Base-by-base conservation (phyloP, 495 filamentous ascomycete genomes). In the Neurospora sp. region DNA sequence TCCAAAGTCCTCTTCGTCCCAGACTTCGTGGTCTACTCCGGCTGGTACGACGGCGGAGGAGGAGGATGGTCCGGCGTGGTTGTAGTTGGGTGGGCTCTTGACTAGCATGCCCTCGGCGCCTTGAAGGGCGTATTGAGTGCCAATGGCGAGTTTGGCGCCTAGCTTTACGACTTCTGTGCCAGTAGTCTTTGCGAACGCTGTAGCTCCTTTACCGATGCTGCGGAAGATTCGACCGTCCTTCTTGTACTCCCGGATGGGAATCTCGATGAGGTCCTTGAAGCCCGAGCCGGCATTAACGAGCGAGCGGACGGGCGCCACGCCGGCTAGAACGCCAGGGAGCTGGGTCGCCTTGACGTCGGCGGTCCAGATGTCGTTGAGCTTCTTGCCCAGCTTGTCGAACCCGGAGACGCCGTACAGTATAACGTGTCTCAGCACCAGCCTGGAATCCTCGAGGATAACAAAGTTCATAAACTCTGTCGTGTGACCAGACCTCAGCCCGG, bases 401-500 rank as follows among this genome's bases (percentile, higher is more conserved):
- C 96, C 94, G 6, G 90, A 90, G 8, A 97, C 88, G 53, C 96
- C 96, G 77, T 97, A 98, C 35, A 98, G 88, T 72, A 98, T 97
- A 42, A 91, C 90, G 78, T 94, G 96, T 14, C 91, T 88, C 61
- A 99, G 86, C 1, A 93, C 88, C 87, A 99, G 91, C 72, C 96
- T 90, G 3, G 94, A 88, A 71, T 92, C 89, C 73, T 99, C 95
- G 14, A 99, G 88, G 53, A 96, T 92, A 75, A 98, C 87, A 80
- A 99, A 97, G 82, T 99, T 98, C 96, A 98, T 98, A 79, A 99
- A 96, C 80, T 99, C 96, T 1, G 93, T 97, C 2, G 96, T 99
- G 73, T 93, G 94, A n/a, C 96, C 96, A 6, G 96, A 97, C n/a
- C 94, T 90, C 8, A 99, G 87, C 10, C 94, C 93, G 0, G 89